These are phyloP conservation scores for Penicillium pancosmium DNA, from an alignment of 495 filamentous ascomycete species.

Conservation along the genomic window DNA sequence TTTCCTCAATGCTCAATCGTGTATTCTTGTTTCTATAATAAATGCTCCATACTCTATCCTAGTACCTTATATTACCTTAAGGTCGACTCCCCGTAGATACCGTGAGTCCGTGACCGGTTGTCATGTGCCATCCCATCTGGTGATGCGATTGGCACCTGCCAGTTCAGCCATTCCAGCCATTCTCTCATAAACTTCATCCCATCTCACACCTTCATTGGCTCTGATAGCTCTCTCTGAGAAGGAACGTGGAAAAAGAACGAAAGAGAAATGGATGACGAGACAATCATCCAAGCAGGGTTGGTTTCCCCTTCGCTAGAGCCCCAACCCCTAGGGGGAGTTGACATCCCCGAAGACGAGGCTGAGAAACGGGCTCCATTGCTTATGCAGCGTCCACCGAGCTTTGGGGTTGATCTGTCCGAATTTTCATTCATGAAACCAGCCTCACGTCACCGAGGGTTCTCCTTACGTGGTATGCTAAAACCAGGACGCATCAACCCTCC, in stretches of 20 bases:
- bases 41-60: too few species aligned
- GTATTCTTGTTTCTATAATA: too few species aligned
- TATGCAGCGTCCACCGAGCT: slow-evolving; percentile 36
- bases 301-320: neutral
- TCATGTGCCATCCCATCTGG: slow-evolving; percentile 36
- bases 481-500: neutral
- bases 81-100: slow-evolving; percentile 1
- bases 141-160: slow-evolving; percentile 2
- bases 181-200: neutral
- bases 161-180: too few species aligned
- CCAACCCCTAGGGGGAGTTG: neutral
- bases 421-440: slow-evolving; percentile 42
- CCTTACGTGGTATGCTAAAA: slow-evolving; percentile 21
- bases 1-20: too few species aligned
- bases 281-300: neutral
- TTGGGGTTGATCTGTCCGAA: slow-evolving; percentile 32
- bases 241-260: too few species aligned
- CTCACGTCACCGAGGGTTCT: slow-evolving; percentile 28
- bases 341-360: neutral
- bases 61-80: too few species aligned
- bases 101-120: slow-evolving; percentile 25
- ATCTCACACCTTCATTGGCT: neutral
- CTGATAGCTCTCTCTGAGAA: too few species aligned
- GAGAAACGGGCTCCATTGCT: slow-evolving; percentile 20
- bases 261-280: neutral